Evolutionary conservation across 148 eudicot genomes (phyloP).

Genomic region (Arctostaphylos glauca): DNA sequence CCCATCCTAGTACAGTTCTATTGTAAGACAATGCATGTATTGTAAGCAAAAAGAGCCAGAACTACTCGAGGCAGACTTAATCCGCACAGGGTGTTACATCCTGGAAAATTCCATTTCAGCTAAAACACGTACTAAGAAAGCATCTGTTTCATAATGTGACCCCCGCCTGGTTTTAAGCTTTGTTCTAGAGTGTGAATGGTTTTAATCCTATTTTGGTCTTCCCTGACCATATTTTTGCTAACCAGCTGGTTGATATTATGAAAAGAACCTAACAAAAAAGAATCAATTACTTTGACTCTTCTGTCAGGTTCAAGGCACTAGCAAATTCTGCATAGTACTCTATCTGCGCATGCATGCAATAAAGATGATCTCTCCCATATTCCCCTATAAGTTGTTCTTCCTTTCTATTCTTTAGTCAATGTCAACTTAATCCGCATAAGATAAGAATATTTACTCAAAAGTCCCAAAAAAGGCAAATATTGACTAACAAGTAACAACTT

Average conservation of each 20-base stretch:
- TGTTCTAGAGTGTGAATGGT: neutral
- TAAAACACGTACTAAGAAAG: neutral
- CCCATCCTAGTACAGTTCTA: neutral
- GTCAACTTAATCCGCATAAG: no score
- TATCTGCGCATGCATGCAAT: neutral
- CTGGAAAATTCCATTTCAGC: neutral
- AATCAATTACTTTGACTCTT: slow-evolving; percentile 2
- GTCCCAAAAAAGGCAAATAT: no score
- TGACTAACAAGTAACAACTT: neutral
- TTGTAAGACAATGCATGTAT: neutral
- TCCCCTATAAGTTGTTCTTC: neutral
- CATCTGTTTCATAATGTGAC: neutral
- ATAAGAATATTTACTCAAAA: no score
- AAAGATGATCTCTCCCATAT: neutral
- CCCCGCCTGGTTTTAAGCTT: neutral
- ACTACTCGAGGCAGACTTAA: neutral
- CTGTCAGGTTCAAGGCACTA: neutral
- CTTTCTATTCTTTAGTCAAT: neutral
- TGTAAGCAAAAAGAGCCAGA: neutral
- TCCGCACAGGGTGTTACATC: neutral
- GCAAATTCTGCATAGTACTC: neutral
- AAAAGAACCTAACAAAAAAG: neutral
- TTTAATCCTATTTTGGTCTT: neutral
- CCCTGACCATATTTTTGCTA: neutral
- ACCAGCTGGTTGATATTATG: neutral